These are phyloP conservation scores for Boeremia exigua DNA, from an alignment of 2,329 filamentous ascomycete genomes.

Conservation along the genomic window DNA sequence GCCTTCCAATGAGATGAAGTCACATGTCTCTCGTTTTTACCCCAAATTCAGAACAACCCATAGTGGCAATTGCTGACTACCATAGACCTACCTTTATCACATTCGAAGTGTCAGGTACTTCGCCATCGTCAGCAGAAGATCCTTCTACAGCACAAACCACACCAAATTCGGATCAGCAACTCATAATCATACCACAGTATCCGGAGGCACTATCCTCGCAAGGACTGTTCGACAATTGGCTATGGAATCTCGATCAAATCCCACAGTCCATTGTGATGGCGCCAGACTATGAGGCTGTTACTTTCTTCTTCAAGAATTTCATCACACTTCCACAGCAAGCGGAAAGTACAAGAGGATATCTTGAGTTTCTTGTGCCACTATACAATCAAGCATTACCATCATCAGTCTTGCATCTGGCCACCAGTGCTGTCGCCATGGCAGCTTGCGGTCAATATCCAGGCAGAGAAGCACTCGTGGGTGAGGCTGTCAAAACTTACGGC, in stretches of 20 bases:
- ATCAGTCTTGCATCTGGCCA: slow-evolving; percentile 50
- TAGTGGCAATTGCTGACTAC: not conserved
- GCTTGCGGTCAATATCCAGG: slow-evolving; percentile 49
- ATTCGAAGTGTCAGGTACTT: slow-evolving; percentile 2
- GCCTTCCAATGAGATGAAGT: no score
- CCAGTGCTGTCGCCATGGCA: slow-evolving; percentile 48
- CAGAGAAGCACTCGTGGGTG: slow-evolving; percentile 37
- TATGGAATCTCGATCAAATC: slow-evolving; percentile 41
- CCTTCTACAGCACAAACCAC: not conserved
- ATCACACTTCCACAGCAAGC: slow-evolving; percentile 47
- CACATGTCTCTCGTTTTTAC: not conserved
- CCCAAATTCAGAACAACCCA: not conserved
- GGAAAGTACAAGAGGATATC: slow-evolving; percentile 47
- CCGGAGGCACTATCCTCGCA: slow-evolving; percentile 12
- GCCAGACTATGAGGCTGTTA: slow-evolving; percentile 47
- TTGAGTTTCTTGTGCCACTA: slow-evolving; percentile 48
- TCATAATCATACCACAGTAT: slow-evolving; percentile 28
- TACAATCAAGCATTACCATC: slow-evolving; percentile 44
- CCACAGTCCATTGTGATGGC: slow-evolving; percentile 37
- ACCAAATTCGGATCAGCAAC: slow-evolving; percentile 20
- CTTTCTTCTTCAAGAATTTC: slow-evolving; percentile 53
- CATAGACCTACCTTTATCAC: slow-evolving; percentile 4
- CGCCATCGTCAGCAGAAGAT: not conserved
- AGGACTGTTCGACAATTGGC: slow-evolving; percentile 35
- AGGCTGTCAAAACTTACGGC: slow-evolving; percentile 47